Base-by-base conservation (phyloP, 805 yeast genomes). In the Torulaspora quercuum region DNA sequence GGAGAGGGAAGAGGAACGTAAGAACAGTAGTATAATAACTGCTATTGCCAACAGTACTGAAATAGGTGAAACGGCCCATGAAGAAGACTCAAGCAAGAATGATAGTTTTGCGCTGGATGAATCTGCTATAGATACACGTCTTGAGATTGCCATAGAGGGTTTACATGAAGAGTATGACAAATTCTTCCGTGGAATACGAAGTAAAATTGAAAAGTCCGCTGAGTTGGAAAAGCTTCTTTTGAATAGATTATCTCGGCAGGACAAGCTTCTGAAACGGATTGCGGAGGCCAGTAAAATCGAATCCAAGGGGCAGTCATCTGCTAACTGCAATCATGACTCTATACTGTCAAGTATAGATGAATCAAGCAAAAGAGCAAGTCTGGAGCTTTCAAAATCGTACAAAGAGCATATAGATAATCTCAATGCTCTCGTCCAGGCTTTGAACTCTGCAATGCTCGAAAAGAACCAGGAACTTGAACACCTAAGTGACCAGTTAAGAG, bases 131-230 rank as follows among this genome's bases (percentile, higher is more conserved):
- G 58, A 54, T 33, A 39, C 58, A 6, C 45, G 49, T 7, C 35
- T 57, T 4, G 63, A 58, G 42, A 35, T 48, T 18, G 55, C 50
- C 3, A 53, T 58, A 4, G 53, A 54, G 27, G 50, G 50, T 12
- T 38, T 58, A 27, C 62, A 57, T 35, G 48, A 52, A 18, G 55
- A 53, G 23, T 58, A 58, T 36, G 60, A 50, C 12, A 43, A 45
- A 11, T 58, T 57, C 33, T 41, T 58, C n/a, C 48, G 43, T 13
- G 45, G 55, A 8, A 46, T 58, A 11, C 42, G 50, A 22, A 14
- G 29, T 15, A 57, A 55, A 29, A 31, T 58, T 12, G 45, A 37
- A 17, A 33, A 42, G 13, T 42, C 57, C 28, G 40, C 49, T 6
- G 29, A 41, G 9, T 30, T 51, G 32, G 57, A 50, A 32, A 26